phyloP scores from a whole-genome alignment of 1,139 yeast genomes.

The Yamadazyma sp. region DNA sequence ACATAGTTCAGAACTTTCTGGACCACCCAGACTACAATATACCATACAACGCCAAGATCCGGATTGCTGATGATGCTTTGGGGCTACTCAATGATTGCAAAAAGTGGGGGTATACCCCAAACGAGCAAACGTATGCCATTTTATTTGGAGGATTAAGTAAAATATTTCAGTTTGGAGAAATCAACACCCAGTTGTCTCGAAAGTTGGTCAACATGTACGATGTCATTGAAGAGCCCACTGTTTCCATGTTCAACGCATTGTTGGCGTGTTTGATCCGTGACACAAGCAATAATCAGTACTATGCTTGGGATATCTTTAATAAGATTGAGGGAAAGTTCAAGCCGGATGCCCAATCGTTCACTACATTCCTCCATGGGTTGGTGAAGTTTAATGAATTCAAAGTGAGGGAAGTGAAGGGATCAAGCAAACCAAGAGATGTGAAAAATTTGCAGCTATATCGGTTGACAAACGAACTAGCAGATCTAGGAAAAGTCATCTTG shows the following conservation, averaged over 20 bases:
- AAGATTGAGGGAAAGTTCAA: conserved; percentile 19
- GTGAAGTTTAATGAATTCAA: conserved; percentile 22
- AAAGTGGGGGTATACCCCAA: conserved; percentile 57
- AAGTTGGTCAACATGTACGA: conserved; percentile 27
- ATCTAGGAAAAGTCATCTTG: conserved; percentile 28
- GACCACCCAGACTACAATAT: conserved; percentile 10
- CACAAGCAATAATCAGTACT: conserved; percentile 29
- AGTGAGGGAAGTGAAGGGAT: conserved; percentile 19
- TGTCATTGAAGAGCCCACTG: conserved; percentile 13
- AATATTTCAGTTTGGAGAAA: conserved; percentile 35
- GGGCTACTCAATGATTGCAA: conserved; percentile 53
- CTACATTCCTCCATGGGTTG: conserved; percentile 41
- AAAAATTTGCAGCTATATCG: conserved; percentile 27
- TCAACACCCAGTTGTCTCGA: conserved; percentile 21
- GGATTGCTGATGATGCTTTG: conserved; percentile 43
- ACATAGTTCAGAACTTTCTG: conserved; percentile 35
- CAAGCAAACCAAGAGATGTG: conserved; percentile 17
- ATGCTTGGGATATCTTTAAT: conserved; percentile 44
- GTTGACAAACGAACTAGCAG: conserved; percentile 28
- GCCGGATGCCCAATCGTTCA: conserved; percentile 41
- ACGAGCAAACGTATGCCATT: conserved; percentile 55
- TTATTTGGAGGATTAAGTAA: conserved; percentile 59
- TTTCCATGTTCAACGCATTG: conserved; percentile 37
- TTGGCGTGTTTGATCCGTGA: conserved; percentile 37
- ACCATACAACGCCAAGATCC: conserved; percentile 8